Evolutionary conservation across 768 basidiomycete species (phyloP).

Genomic region (Lenzites betulinus): DNA sequence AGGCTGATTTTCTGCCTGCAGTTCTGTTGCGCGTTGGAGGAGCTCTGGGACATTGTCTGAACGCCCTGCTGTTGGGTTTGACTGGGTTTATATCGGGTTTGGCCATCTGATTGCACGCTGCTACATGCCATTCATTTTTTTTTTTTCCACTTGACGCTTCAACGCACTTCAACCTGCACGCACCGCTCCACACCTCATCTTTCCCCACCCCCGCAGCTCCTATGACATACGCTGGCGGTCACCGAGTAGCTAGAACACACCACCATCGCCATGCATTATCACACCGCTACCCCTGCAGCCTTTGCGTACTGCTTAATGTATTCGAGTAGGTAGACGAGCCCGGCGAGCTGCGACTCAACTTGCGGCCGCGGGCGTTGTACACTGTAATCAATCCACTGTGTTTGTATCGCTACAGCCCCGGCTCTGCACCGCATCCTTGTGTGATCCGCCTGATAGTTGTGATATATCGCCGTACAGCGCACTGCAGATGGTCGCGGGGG

Average conservation of each 20-base stretch:
- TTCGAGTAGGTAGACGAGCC: conserved; percentile 10
- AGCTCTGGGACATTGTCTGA: conserved; percentile 92
- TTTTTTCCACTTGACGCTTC: background rate
- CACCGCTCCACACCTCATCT: background rate
- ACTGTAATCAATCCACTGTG: conserved; percentile 14
- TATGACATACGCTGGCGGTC: conserved; percentile 22
- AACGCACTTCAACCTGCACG: conserved; percentile 32
- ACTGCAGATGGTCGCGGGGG: background rate
- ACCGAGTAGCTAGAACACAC: no score
- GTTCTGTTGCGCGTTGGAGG: conserved; percentile 93
- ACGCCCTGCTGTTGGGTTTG: background rate
- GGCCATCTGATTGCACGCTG: background rate
- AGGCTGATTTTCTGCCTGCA: conserved; percentile 33
- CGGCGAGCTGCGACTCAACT: conserved; percentile 36
- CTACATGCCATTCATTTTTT: conserved; percentile 4
- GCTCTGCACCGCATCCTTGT: background rate
- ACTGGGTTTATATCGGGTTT: background rate
- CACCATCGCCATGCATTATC: background rate
- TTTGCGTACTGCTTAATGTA: background rate
- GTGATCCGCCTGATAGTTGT: background rate
- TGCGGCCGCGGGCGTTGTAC: conserved; percentile 30
- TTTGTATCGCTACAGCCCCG: conserved; percentile 15
- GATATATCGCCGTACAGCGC: background rate
- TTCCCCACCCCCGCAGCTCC: background rate
- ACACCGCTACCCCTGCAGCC: background rate